Evolutionary conservation across 2,329 filamentous ascomycete species (phyloP), one percentile per base, ranked within the genome.

Genomic region (Sordariomycetes sp.): DNA sequence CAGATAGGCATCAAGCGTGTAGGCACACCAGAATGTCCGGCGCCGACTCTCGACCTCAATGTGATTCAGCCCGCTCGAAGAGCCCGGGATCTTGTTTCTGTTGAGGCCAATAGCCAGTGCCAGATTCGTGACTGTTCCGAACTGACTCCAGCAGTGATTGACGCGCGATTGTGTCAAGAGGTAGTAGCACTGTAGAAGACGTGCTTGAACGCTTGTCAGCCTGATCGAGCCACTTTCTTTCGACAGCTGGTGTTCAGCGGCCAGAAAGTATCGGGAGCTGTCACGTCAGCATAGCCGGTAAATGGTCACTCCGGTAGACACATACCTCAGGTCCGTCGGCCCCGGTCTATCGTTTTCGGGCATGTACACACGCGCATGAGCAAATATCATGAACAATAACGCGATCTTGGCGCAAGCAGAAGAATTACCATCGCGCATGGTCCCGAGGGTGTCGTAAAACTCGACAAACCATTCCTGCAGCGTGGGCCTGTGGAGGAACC

Each of bases 1-100:
- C 10, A 82, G 60, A 39, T 82, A 81, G 33, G 72, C 75, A 46
- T 82, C 75, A 4, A 82, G 54, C 11, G 66, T 72, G 45, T 81
- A 82, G 0, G 72, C 70, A 21, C 70, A 73, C 78, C 77, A 82
- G 34, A 82, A 80, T 0, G 74, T 62, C 2, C 62, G 47, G 12
- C 55, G 51, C 2, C 60, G 54, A 33, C 57, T 62, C 36, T 65
- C 59, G 0, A 52, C 35, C 21, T 63, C 58, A 14, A 63, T 41
- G 15, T 53, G 45, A 34, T 56, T 50, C 4, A 45, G 31, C 3
- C 39, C 45, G 8, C 36, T 27, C 8, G 21, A 17, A 20, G 32
- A 16, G 27, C 15, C 27, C 9, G 27, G 10, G 27, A 10, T 9
- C 23, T n/a, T 9, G 23, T 25, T 25, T 25, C n/a, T n/a, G n/a